Base-by-base conservation (phyloP, 2,329 filamentous ascomycete species). In the Cladorrhinum sp. region DNA sequence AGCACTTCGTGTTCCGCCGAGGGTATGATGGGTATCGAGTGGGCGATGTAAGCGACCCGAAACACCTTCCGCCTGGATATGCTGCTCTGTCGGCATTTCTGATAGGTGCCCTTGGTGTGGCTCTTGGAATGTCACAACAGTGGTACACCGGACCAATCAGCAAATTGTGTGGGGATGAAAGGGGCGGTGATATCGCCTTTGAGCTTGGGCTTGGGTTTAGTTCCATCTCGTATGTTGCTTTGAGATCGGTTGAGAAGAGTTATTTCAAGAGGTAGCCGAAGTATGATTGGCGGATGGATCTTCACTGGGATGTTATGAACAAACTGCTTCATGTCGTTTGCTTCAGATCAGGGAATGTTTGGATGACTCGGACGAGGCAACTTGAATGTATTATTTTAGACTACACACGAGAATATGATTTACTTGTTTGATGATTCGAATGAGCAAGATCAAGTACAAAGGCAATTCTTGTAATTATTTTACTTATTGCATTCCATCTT, bases 61-160 rank as follows among this genome's bases (percentile, higher is more conserved):
- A 74, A 55, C 72, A 70, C 9, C 71, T 75, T 21, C 70, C 77
- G 0, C 70, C 76, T 26, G 74, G 74, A 2, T 48, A 73, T 16
- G 68, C 72, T 9, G 64, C 70, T n/a, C 71, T 75, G 56, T 42
- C 60, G 1, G 65, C 88, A 0, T 91, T 91, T 72, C 77, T 77
- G 68, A 82, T 83, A 58, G 89, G 89, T 55, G 74, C 88, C 42
- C 78, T 80, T 14, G 89, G 89, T 14, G 87, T 89, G 68, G 80
- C 89, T 2, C 76, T 84, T 7, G 88, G 89, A 5, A 91, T 91
- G 86, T 82, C 82, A 18, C 88, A 92, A 73, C 73, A 78, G 0
- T 92, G 88, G 87, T 89, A 78, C 66, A 82, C 83, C 0, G 89
- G 89, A 0, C 88, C 87, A 0, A 85, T 91, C 63, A 87, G 86